Conservation (phyloP, 1,139 yeast species). For the Scheffersomyces segobiensis region DNA sequence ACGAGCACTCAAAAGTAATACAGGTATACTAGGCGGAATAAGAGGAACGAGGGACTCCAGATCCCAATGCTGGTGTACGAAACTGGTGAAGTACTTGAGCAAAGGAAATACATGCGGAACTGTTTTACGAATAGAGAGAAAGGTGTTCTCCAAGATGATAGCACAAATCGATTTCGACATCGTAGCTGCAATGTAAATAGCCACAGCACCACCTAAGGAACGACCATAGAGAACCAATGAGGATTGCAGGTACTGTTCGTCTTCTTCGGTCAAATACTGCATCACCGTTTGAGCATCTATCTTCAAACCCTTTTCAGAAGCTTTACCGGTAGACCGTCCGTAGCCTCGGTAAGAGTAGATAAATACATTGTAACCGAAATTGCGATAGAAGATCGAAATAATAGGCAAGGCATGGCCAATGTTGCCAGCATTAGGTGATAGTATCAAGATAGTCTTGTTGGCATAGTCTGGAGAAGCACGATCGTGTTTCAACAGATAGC, state of each 20-base stretch:
- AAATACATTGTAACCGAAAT: slow-evolving; percentile 75
- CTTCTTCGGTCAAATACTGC: slow-evolving; percentile 55
- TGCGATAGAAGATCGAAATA: slow-evolving; percentile 66
- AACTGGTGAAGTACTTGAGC: slow-evolving; percentile 52
- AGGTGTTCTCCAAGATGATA: slow-evolving; percentile 82
- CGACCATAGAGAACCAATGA: slow-evolving; percentile 78
- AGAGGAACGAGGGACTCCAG: slow-evolving; percentile 61
- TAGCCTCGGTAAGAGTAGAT: slow-evolving; percentile 91
- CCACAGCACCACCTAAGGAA: slow-evolving; percentile 94
- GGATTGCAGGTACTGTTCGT: slow-evolving; percentile 51
- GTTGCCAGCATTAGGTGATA: slow-evolving; percentile 96
- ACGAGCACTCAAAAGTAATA: slow-evolving; percentile 70
- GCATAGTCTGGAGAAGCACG: slow-evolving; percentile 37
- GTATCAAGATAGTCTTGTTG: slow-evolving; percentile 70
- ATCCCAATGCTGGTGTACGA: slow-evolving; percentile 85
- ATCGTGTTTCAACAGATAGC: slow-evolving; percentile 52
- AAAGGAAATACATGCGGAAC: slow-evolving; percentile 82
- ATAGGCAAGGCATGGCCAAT: slow-evolving; percentile 91
- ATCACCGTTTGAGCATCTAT: slow-evolving; percentile 77
- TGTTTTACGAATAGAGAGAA: slow-evolving; percentile 72
- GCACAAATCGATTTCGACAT: slow-evolving; percentile 55
- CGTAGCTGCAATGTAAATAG: slow-evolving; percentile 73
- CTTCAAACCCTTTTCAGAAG: slow-evolving; percentile 80
- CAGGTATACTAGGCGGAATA: slow-evolving; percentile 59
- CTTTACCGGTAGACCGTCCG: slow-evolving; percentile 78